Evolutionary conservation across 805 yeast species (phyloP).

Genomic region (Wickerhamiella sorbophila): DNA sequence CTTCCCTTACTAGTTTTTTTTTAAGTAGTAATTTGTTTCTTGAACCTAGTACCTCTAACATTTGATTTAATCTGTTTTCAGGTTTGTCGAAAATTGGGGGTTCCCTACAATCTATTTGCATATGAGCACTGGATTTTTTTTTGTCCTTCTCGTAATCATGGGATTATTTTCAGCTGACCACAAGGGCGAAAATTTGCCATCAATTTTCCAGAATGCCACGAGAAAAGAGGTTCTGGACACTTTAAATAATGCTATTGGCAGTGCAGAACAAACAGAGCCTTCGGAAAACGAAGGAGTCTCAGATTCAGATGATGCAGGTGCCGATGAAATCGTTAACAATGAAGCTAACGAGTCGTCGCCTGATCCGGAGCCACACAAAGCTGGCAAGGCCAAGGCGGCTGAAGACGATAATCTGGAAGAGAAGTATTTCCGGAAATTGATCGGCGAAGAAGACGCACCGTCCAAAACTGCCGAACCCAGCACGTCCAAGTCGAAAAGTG

Average conservation of each 20-base stretch:
- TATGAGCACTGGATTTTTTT: too few species aligned
- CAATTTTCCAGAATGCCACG: slow-evolving; percentile 2
- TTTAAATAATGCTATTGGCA: neutral
- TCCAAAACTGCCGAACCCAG: slow-evolving; percentile 15
- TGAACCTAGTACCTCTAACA: too few species aligned
- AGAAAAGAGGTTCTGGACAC: neutral
- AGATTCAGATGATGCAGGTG: too few species aligned
- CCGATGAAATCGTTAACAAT: too few species aligned
- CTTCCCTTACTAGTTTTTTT: too few species aligned
- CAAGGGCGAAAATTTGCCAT: slow-evolving; percentile 3
- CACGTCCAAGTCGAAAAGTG: slow-evolving; percentile 3
- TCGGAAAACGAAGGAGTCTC: too few species aligned
- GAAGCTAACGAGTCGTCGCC: too few species aligned
- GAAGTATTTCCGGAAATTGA: slow-evolving; percentile 17
- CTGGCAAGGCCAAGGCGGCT: slow-evolving; percentile 11
- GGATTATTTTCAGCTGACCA: slow-evolving; percentile 6
- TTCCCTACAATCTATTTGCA: too few species aligned
- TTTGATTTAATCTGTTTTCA: too few species aligned
- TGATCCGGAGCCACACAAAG: neutral
- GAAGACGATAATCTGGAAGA: slow-evolving; percentile 23
- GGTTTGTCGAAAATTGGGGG: too few species aligned
- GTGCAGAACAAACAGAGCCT: neutral
- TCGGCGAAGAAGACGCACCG: neutral
- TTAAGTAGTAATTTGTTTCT: too few species aligned
- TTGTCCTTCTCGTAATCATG: slow-evolving; percentile 7